Conservation (phyloP, 164 flowering plant species). For the Macadamia integrifolia region DNA sequence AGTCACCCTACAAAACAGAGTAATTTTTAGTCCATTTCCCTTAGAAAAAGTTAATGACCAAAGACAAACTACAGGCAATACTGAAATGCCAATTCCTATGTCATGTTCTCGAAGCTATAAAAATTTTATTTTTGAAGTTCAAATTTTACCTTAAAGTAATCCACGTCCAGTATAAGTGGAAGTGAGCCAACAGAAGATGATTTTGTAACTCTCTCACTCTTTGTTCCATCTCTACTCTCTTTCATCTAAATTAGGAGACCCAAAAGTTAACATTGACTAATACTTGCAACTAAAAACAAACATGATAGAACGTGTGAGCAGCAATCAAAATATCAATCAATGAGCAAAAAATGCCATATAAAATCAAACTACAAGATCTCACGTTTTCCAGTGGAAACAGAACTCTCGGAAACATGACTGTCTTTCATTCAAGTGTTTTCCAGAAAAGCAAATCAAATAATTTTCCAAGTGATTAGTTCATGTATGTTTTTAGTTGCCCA, state of each 20-base stretch:
- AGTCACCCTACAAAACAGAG: constrained; percentile 62
- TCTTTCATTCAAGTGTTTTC: too few species aligned
- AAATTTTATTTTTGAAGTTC: too few species aligned
- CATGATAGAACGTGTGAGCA: too few species aligned
- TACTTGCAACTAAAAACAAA: background rate
- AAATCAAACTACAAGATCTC: too few species aligned
- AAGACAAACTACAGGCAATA: background rate
- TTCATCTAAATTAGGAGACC: constrained; percentile 48
- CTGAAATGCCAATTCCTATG: background rate
- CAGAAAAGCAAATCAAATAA: too few species aligned
- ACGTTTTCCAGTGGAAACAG: too few species aligned
- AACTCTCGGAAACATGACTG: too few species aligned
- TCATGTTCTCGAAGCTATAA: background rate
- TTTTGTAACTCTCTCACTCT: constrained; percentile 27
- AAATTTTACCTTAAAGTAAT: constrained; percentile 79
- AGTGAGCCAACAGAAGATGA: constrained; percentile 29
- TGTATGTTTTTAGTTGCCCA: too few species aligned
- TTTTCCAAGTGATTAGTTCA: too few species aligned
- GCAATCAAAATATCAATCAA: too few species aligned
- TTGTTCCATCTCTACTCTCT: constrained; percentile 47
- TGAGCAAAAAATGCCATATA: too few species aligned
- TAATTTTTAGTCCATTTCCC: background rate
- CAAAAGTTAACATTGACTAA: background rate
- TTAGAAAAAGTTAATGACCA: background rate
- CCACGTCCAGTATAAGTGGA: constrained; percentile 80